Evolutionary conservation across 306 rosid genomes (phyloP), one percentile per base, ranked within the genome.

Genomic region (Senna siamea): DNA sequence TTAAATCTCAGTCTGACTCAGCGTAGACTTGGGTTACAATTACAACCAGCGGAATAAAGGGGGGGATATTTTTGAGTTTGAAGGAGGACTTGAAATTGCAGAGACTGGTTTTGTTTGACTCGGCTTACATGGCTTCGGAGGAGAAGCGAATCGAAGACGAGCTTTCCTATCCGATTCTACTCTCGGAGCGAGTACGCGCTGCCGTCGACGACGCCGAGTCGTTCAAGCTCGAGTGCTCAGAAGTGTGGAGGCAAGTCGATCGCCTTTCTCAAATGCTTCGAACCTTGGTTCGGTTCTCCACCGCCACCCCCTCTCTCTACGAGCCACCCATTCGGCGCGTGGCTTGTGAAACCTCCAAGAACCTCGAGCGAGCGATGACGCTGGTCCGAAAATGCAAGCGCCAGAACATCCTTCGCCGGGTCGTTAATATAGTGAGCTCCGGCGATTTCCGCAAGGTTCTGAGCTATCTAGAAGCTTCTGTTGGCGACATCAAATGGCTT

Each of bases 401-500:
- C 61, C 89, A 71, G 17, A 82, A 87, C 83, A 67, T 87, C 44
- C 84, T 90, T 48, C 89, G 83, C 41, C 89, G 93, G 15, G 87
- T 90, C n/a, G 87, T 90, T 0, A 80, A 74, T 65, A 87, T 87
- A 80, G 87, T 87, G 3, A 28, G 69, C 81, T 86, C 78, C 48
- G 66, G 90, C 6, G 92, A 87, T 9, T 87, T 87, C 63, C 89
- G 87, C 1, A 86, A 81, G 40, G 83, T 87, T 10, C 38, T 75
- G 0, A 37, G 0, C 46, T 28, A 74, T 51, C 86, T 90, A 0
- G 92, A 84, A 1, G 83, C 92, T 18, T 87, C 96, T 44, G 72
- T 80, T 1, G 96, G 92, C 4, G 96, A 90, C 79, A 80, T 90
- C 89, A 81, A 40, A 54, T 90, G 96, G 96, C 85, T 90, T 8